Conservation (phyloP, 1,139 yeast species). For the Geotrichum klebahnii region DNA sequence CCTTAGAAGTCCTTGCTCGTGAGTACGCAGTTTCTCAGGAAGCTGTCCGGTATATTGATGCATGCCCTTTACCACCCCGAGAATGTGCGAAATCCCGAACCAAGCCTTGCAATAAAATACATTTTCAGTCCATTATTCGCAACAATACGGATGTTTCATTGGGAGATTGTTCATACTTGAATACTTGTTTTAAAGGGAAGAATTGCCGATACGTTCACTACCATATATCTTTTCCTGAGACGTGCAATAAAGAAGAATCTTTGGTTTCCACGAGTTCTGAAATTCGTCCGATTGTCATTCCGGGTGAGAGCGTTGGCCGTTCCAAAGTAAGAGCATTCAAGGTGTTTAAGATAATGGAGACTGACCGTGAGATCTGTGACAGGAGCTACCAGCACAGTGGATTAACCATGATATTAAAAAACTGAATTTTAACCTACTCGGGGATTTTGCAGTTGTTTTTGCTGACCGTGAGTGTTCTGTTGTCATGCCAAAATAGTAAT, state of each 20-base stretch:
- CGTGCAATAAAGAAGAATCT: not conserved
- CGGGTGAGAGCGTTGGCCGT: slow-evolving; percentile 50
- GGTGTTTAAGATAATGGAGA: slow-evolving; percentile 30
- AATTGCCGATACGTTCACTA: slow-evolving; percentile 82
- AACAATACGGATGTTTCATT: slow-evolving; percentile 57
- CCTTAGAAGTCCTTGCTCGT: slow-evolving; percentile 9
- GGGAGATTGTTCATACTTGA: slow-evolving; percentile 94
- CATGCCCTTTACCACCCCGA: slow-evolving; percentile 13
- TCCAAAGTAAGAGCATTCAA: slow-evolving; percentile 25
- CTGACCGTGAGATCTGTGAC: slow-evolving; percentile 3
- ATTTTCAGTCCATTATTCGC: slow-evolving; percentile 35
- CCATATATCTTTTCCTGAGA: slow-evolving; percentile 42
- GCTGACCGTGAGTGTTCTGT: slow-evolving; percentile 63
- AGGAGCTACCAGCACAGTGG: slow-evolving; percentile 66
- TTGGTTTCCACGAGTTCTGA: not conserved
- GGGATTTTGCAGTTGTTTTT: slow-evolving; percentile 80
- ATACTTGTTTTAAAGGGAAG: slow-evolving; percentile 84
- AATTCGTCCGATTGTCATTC: slow-evolving; percentile 42
- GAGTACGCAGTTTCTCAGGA: slow-evolving; percentile 11
- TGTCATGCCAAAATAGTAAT: too few relatives aligned
- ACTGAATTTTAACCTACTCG: slow-evolving; percentile 64
- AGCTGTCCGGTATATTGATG: slow-evolving; percentile 16
- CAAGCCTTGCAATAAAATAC: slow-evolving; percentile 34
- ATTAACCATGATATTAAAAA: slow-evolving; percentile 75
- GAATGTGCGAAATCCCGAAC: slow-evolving; percentile 26